Base-by-base conservation (phyloP, 2,329 filamentous ascomycete genomes). In the Alternaria sp. region DNA sequence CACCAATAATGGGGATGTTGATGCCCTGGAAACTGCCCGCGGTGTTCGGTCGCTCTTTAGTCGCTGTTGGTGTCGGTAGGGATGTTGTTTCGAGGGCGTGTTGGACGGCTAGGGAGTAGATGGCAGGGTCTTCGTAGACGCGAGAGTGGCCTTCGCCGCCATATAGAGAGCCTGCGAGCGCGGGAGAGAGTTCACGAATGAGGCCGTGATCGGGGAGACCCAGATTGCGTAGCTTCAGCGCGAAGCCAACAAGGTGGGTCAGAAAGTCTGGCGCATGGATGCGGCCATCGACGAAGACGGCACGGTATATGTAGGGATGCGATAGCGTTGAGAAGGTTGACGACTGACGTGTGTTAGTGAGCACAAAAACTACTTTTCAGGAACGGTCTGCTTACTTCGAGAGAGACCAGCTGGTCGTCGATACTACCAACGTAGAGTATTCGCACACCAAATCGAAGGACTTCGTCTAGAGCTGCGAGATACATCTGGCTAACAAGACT, bases 241-340 rank as follows among this genome's bases (percentile, higher is more conserved):
- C 91, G 77, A 99, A 97, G 50, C 94, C 94, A 47, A 99, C 91
- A 2, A 99, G 87, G 74, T 97, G 93, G 3, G 93, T 93, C 55
- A 99, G 90, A 75, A 99, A 99, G 78, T 97, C 94, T 3, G 94
- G 93, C 0, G 94, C 92, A 78, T 98, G 95, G 33, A 97, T 87
- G 63, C 94, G 90, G 25, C 94, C 93, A 79, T 99, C 95, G 58
- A 99, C 92, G 77, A 98, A 98, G 15, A 97, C 94, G n/a, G 94
- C 93, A 26, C 96, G 90, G 78, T 94, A 97, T 62, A 98, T 95
- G 78, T 97, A 94, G 0, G 96, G 96, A 74, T 99, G 96, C 20
- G 89, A 89, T 5, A 94, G 89, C 0, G 92, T 92, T 0, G 93
- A 91, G 79, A 96, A 97, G 0, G 96, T 89, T 15, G 95, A 94